Base-by-base conservation (phyloP, 192 early-diverging fungal genomes). In the Umbelopsis vinacea region DNA sequence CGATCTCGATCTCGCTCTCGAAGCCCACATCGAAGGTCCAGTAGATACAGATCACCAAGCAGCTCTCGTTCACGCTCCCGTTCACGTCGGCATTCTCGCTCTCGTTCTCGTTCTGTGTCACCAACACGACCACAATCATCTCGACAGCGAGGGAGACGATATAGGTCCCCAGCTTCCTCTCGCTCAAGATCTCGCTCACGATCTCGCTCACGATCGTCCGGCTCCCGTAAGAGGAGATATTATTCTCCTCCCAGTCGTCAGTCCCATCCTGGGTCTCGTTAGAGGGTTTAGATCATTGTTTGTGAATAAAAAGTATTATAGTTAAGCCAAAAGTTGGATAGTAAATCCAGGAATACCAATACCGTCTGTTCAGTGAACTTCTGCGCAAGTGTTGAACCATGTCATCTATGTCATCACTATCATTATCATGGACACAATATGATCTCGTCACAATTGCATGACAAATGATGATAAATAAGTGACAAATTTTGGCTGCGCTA, bases 1-100 rank as follows among this genome's bases (percentile, higher is more conserved):
- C 63, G 52, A 15, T 81, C 74, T 15, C 52, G 79, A 12, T 82
- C 80, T 9, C 68, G 80, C 8, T 69, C 79, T 55, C 74, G 57
- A 37, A 63, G 29, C 11, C 57, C 57, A 1, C 29, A 17, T 1
- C 33, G 33, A 2, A 22, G 15, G 3, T 63, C 57, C 23, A 63
- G 15, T 37, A 29, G 57, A 37, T 63, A 63, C 37, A 63, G 57
- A 37, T 63, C 57, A 3, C 57, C 57, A 17, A 26, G 33, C 19
- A 37, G 29, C 57, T 14, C 26, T 63, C 26, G 33, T 4, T 63
- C 57, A n/a, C 57, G 12, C 19, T 63, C 57, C 19, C 26, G 57
- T 29, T 63, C 57, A 35, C 57, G 29, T 37, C 40, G 40, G 11
- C 1, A 43, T 43, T 43, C 57, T 17, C 57, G 57, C 6, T 63